Conservation (phyloP, 2,329 filamentous ascomycete genomes). For the Trichophyton simii region DNA sequence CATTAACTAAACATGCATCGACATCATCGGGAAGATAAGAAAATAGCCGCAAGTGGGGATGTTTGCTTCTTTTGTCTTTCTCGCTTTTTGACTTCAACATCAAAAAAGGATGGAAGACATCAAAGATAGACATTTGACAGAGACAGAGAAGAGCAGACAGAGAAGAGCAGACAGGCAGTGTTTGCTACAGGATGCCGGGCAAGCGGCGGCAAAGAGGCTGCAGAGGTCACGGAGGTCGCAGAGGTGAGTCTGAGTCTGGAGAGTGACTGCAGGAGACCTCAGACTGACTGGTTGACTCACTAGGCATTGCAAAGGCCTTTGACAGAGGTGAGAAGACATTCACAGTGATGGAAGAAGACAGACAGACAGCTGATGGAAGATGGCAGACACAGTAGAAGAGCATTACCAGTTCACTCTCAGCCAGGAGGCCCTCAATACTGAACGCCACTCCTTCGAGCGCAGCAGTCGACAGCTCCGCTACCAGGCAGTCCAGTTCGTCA, state of each 20-base stretch:
- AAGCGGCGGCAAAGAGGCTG: background rate
- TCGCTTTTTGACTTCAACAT: background rate
- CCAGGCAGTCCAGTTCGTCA: conserved; percentile 47
- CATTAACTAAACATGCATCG: background rate
- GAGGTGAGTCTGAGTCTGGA: background rate
- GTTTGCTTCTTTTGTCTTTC: conserved; percentile 5
- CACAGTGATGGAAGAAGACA: background rate
- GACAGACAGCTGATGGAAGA: background rate
- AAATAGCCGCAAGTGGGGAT: conserved; percentile 1
- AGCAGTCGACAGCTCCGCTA: conserved; percentile 43
- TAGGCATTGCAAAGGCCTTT: too few relatives aligned
- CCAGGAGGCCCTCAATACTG: conserved; percentile 48
- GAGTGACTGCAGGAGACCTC: too few relatives aligned
- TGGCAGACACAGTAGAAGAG: background rate
- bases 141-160: background rate
- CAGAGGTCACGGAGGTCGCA: background rate
- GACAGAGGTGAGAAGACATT: too few relatives aligned
- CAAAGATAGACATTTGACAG: background rate
- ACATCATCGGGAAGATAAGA: background rate
- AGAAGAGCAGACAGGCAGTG: background rate
- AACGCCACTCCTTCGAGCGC: conserved; percentile 35
- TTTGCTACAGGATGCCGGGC: background rate
- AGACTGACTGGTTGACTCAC: too few relatives aligned
- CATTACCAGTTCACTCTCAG: conserved; percentile 33
- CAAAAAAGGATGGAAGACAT: too few relatives aligned